These are phyloP conservation scores for Coemansia pectinata DNA, from an alignment of 192 early-diverging fungal genomes.

Conservation along the genomic window DNA sequence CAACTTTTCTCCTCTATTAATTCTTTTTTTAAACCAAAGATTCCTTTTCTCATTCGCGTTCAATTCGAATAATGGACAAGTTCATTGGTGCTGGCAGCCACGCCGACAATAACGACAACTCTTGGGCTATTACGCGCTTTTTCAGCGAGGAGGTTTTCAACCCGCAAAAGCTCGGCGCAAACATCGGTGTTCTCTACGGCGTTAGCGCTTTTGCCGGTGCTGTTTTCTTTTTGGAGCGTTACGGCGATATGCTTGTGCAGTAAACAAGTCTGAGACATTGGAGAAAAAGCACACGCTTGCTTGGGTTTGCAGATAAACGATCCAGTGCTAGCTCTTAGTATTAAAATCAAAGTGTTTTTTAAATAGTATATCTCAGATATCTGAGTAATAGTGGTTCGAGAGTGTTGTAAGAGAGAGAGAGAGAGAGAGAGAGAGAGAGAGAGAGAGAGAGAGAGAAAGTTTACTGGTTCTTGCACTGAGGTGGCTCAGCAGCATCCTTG, in stretches of 20 bases:
- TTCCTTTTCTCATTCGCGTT: conserved; percentile 1
- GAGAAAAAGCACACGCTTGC: not conserved
- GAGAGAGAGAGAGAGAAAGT: not conserved
- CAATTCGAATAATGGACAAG: conserved; percentile 9
- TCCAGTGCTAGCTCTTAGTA: no score
- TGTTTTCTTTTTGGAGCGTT: conserved; percentile 50
- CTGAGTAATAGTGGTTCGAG: no score
- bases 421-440: not conserved
- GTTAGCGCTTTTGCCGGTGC: conserved; percentile 52
- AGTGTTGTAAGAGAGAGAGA: not conserved
- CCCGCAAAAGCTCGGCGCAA: conserved; percentile 35
- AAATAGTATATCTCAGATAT: not conserved
- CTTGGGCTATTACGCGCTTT: conserved; percentile 53
- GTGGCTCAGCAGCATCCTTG: conserved; percentile 54
- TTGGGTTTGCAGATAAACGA: no score
- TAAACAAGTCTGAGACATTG: not conserved
- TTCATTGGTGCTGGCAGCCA: conserved; percentile 23
- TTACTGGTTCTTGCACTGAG: conserved; percentile 59
- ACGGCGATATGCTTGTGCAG: conserved; percentile 48
- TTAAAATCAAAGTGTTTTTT: not conserved
- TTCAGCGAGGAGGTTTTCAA: conserved; percentile 48
- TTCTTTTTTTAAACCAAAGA: not conserved
- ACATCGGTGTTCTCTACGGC: conserved; percentile 52
- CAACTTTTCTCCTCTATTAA: no score
- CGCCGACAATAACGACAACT: conserved; percentile 26